Evolutionary conservation across 257 asterid genomes (phyloP).

Genomic region (Solanum okadae): DNA sequence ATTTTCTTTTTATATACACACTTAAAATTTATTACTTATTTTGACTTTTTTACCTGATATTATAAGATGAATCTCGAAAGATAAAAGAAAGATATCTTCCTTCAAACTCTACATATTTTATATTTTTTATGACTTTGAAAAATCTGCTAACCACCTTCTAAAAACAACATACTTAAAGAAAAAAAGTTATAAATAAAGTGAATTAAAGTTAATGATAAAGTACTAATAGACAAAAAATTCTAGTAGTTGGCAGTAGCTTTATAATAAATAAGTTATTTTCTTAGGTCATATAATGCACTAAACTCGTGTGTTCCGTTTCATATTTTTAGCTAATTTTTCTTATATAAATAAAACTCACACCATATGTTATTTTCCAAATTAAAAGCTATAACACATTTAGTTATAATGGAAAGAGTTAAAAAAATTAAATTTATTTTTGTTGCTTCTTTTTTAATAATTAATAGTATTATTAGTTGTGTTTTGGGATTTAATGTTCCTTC

Average conservation of each 20-base stretch:
- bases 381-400: background rate
- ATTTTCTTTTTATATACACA: rapidly evolving
- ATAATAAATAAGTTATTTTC: background rate
- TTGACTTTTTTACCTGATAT: background rate
- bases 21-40: background rate
- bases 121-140: background rate
- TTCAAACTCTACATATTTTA: background rate
- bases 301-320: slow-evolving; percentile 34
- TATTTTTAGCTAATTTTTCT: slow-evolving; percentile 2
- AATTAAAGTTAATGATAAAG: background rate
- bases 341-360: background rate
- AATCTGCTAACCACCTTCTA: background rate
- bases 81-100: background rate
- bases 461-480: background rate
- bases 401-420: slow-evolving; percentile 3
- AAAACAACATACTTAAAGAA: background rate
- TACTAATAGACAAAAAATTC: slow-evolving; percentile 14
- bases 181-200: background rate
- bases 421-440: background rate
- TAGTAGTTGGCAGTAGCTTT: slow-evolving; percentile 5
- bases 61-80: background rate
- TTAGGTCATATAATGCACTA: slow-evolving; percentile 29
- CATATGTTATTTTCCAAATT: slow-evolving; percentile 12
- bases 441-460: background rate
- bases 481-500: slow-evolving; percentile 30